Percentiles rank a stretch among this genome's conserved stretches.
These are phyloP conservation scores for Lactarius sanguifluus DNA, from an alignment of 768 basidiomycete genomes.

Conservation along the genomic window DNA sequence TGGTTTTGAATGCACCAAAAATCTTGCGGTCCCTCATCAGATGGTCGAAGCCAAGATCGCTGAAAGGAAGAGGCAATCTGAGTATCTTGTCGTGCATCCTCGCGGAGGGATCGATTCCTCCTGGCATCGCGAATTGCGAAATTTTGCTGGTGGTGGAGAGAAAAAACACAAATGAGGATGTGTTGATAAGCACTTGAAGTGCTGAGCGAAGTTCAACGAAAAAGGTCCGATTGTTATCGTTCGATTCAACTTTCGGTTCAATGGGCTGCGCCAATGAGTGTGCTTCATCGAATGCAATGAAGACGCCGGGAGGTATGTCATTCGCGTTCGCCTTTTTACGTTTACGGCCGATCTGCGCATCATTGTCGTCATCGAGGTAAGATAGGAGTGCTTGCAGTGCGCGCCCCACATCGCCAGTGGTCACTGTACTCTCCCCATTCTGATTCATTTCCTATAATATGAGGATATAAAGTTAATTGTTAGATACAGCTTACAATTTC, in stretches of 20 bases:
- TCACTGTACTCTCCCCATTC: no score
- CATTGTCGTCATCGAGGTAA: background rate
- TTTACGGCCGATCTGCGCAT: no score
- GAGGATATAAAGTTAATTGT: background rate
- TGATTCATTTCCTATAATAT: background rate
- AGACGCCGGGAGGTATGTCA: background rate
- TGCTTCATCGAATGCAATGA: constrained; percentile 8
- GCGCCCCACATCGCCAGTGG: background rate
- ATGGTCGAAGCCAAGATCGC: constrained; percentile 2
- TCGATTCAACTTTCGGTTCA: no score
- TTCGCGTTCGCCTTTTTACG: no score
- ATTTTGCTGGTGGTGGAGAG: background rate
- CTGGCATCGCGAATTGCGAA: background rate
- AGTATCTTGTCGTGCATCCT: no score
- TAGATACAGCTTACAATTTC: background rate
- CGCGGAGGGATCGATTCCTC: no score
- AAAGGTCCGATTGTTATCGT: no score
- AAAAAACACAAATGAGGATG: background rate
- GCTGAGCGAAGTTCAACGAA: background rate
- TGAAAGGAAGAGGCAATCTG: no score
- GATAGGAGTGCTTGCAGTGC: background rate
- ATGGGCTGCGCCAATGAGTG: background rate
- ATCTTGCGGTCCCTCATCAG: background rate
- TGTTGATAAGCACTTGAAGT: background rate
- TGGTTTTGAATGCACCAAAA: background rate